These are phyloP conservation scores for Xylariaceae sp. DNA, from an alignment of 2,329 filamentous ascomycete genomes.

Conservation along the genomic window DNA sequence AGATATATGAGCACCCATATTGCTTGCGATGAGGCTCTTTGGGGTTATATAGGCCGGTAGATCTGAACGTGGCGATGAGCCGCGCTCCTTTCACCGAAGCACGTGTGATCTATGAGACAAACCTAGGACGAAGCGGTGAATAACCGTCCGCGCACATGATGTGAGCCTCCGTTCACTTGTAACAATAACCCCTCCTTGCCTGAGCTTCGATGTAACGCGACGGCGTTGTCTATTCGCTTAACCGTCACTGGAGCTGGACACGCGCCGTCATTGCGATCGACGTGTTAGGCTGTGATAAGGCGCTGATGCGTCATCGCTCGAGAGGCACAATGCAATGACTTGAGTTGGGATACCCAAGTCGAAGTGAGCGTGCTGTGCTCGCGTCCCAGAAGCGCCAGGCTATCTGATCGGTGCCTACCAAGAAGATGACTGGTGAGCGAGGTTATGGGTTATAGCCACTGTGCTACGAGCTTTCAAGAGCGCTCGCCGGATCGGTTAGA, in stretches of 20 bases:
- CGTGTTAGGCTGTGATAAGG: conserved; percentile 9
- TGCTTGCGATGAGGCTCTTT: conserved; percentile 7
- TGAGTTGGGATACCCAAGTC: not conserved
- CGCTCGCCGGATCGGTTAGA: conserved; percentile 5
- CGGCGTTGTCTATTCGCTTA: conserved; percentile 3
- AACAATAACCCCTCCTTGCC: not conserved
- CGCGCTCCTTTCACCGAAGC: conserved; percentile 6
- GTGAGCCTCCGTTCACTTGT: conserved; percentile 2
- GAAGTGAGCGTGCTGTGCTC: not conserved
- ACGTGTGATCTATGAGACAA: not conserved
- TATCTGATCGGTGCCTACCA: not conserved
- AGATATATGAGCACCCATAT: conserved; percentile 14
- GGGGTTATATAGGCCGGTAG: conserved; percentile 1
- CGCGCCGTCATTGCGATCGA: conserved; percentile 4
- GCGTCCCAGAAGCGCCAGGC: not conserved
- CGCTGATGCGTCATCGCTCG: conserved; percentile 4
- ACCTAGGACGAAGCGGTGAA: conserved; percentile 4
- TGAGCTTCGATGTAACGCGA: conserved; percentile 4
- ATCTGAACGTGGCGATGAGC: conserved; percentile 4
- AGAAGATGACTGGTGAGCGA: conserved; percentile 1
- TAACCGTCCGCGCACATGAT: conserved; percentile 4
- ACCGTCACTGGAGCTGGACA: conserved; percentile 4
- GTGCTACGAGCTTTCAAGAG: not conserved
- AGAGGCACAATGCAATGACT: not conserved
- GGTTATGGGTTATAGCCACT: not conserved